These are phyloP conservation scores for Trametes coccinea DNA, from an alignment of 768 basidiomycete genomes.

Conservation along the genomic window DNA sequence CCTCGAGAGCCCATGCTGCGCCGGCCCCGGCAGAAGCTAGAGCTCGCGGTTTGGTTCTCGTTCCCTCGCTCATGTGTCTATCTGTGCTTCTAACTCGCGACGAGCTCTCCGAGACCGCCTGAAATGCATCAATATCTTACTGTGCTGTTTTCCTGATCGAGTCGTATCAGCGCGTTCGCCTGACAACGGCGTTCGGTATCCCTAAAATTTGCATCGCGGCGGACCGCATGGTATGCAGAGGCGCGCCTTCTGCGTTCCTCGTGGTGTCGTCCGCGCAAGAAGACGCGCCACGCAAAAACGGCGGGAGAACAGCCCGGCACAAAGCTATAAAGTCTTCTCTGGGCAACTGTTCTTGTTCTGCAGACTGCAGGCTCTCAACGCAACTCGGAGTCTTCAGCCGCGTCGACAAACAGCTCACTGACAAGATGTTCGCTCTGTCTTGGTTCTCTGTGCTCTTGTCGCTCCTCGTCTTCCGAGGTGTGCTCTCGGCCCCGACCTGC, in stretches of 20 bases:
- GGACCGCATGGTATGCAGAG: conserved; percentile 12
- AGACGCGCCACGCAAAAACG: neutral
- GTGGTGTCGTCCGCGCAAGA: conserved; percentile 1
- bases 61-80: neutral
- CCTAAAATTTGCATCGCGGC: neutral
- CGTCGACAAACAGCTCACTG: conserved; percentile 13
- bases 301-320: neutral
- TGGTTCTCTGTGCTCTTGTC: conserved; percentile 18
- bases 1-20: neutral
- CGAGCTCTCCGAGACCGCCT: conserved; percentile 2
- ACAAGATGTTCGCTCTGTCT: conserved; percentile 19
- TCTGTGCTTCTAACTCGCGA: conserved; percentile 4
- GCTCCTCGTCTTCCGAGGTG: conserved; percentile 14
- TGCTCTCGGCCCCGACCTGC: conserved; percentile 16
- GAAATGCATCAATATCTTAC: neutral
- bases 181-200: conserved; percentile 7
- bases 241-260: conserved; percentile 11
- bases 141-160: neutral
- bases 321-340: neutral
- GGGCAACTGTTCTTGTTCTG: neutral
- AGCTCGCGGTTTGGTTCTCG: neutral
- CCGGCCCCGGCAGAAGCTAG: conserved; percentile 6
- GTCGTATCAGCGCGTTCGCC: conserved; percentile 4
- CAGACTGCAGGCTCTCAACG: conserved; percentile 11
- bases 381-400: neutral